Evolutionary conservation across 1,284 basidiomycete species (phyloP), one percentile per base, ranked within the genome.

Genomic region (Bondarzewia mesenterica): DNA sequence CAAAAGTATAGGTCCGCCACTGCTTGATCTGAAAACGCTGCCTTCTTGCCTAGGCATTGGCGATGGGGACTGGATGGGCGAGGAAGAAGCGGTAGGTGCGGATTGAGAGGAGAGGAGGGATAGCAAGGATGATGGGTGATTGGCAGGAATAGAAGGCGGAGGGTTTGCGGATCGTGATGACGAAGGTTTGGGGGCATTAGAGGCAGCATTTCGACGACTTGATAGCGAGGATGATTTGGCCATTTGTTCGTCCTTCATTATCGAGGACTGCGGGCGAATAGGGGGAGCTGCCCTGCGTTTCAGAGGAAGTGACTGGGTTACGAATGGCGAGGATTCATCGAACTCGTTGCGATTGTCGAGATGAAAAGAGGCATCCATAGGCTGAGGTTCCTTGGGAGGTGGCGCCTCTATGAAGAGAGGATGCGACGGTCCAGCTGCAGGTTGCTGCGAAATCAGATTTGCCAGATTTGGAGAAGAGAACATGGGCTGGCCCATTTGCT

Each of bases 1-100:
- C 20, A 63, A 54, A 1, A 41, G 38, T 23, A 55, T 47, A 4
- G 60, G 56, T 16, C 45, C 46, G 0, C 55, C 58, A 14, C 46
- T 39, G 10, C 50, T 49, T 7, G 48, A 6, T 23, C 23, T 48
- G 4, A 63, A 60, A 55, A 46, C n/a, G 45, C 48, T 8, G 44
- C 20, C 10, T 15, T 23, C 39, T 23, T 21, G 39, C 21, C 20
- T 21, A 15, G 7, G n/a, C n/a, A n/a, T 14, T 20, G n/a, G 39
- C 22, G 39, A 12, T 22, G n/a, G n/a, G n/a, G n/a, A n/a, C n/a
- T 41, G 16, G 18, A 14, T 41, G 21, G 36, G 41, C 16, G 7
- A 50, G 20, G n/a, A n/a, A 27, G 7, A 39, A 23, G 4, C 16
- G 26, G 18, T 23, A 26, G 18, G 15, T 39, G 14, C 48, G 15